Evolutionary conservation across 176 grass and related monocot genomes (phyloP).

Genomic region (Musa itinerans): DNA sequence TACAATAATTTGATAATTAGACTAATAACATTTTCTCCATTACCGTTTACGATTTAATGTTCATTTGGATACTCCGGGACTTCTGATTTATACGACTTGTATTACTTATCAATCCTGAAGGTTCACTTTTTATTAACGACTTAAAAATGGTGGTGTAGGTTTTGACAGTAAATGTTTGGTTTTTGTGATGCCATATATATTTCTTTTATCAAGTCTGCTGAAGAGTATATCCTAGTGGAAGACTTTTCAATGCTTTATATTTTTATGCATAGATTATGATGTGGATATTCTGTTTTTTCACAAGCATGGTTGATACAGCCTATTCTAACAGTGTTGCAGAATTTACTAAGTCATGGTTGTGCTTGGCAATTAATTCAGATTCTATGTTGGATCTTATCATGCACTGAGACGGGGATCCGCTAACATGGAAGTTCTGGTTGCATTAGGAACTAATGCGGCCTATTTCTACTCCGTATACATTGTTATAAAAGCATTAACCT

Average conservation of each 20-base stretch:
- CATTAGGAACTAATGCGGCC: constrained; percentile 95
- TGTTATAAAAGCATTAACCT: constrained; percentile 60
- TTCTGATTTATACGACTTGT: background rate
- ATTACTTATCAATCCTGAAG: background rate
- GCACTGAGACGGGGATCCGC: constrained; percentile 77
- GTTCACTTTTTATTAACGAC: background rate
- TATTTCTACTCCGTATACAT: constrained; percentile 97
- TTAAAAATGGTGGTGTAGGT: background rate
- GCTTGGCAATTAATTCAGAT: constrained; percentile 30
- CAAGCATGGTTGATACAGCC: background rate
- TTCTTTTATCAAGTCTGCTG: background rate
- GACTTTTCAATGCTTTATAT: background rate
- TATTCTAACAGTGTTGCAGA: background rate
- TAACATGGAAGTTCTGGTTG: constrained; percentile 97
- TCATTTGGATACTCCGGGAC: background rate
- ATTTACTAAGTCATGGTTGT: background rate
- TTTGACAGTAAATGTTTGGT: background rate
- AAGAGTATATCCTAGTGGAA: background rate
- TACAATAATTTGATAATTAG: background rate
- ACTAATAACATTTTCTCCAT: background rate
- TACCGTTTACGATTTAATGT: background rate
- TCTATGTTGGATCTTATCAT: constrained; percentile 93
- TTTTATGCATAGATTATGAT: background rate
- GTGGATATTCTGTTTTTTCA: background rate
- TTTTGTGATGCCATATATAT: background rate